Evolutionary conservation across 202 grass and related monocot genomes (phyloP).

Genomic region (Cymbopogon flexuosus): DNA sequence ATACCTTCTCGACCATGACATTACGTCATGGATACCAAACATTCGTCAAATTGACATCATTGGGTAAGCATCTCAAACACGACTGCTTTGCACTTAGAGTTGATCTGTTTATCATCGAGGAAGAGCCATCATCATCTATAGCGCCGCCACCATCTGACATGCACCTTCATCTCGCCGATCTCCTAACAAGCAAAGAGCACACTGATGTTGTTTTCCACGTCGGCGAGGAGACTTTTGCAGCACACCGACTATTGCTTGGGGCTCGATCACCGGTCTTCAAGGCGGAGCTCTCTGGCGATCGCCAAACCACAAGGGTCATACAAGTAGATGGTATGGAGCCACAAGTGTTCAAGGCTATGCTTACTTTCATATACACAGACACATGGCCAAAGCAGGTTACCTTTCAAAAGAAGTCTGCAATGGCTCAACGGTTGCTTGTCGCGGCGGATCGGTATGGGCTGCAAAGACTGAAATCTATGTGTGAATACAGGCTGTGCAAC

Average conservation of each 20-base stretch:
- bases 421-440: not conserved
- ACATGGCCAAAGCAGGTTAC: not conserved
- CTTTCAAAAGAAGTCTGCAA: not conserved
- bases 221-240: not conserved
- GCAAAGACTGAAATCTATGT: not conserved
- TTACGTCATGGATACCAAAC: not conserved
- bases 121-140: not conserved
- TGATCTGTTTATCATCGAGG: not conserved
- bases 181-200: not conserved
- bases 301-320: not conserved
- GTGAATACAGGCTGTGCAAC: not conserved
- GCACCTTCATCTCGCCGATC: not conserved
- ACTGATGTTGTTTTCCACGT: not conserved
- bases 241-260: not conserved
- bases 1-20: not conserved
- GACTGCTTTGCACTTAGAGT: not conserved
- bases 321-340: not conserved
- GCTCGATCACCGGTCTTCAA: not conserved
- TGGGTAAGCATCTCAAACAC: not conserved
- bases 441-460: not conserved
- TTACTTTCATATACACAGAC: not conserved
- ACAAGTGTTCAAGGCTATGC: not conserved
- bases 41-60: not conserved
- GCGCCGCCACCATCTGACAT: not conserved
- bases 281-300: not conserved